A percentile compares a stretch with the other conserved stretches of the same genome.
These are phyloP conservation scores for Ensete ventricosum DNA, from an alignment of 176 grass and related monocot genomes.

Conservation along the genomic window DNA sequence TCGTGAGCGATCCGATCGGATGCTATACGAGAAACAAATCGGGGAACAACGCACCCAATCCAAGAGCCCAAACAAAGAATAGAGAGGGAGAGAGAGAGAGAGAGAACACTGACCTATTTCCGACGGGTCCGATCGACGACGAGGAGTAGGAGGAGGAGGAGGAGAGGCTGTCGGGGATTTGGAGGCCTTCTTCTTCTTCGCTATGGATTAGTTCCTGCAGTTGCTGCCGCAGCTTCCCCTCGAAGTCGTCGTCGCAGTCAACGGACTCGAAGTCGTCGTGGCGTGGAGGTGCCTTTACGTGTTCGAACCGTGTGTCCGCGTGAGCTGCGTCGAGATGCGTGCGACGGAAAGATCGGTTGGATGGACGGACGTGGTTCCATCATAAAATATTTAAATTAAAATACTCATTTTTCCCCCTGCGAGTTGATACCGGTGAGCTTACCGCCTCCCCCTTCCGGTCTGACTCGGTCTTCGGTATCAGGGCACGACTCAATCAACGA, in stretches of 20 bases:
- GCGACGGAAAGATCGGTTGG: no score
- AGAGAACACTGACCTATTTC: background rate
- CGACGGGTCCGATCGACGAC: background rate
- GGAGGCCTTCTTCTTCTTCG: background rate
- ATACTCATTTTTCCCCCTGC: no score
- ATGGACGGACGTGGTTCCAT: no score
- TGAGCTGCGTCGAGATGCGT: no score
- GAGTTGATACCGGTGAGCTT: no score
- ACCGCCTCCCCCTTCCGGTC: no score
- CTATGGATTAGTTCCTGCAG: background rate
- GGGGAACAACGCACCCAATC: background rate
- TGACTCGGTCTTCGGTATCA: no score
- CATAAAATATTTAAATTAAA: no score
- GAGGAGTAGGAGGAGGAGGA: background rate
- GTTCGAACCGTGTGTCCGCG: background rate
- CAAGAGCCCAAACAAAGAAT: background rate
- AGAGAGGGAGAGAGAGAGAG: background rate
- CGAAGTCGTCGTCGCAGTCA: background rate
- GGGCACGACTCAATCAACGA: no score
- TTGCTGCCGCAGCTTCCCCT: background rate
- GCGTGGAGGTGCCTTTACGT: background rate
- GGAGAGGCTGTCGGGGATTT: background rate
- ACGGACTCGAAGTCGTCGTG: background rate
- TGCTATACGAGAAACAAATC: background rate
- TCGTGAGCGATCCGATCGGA: no score